Evolutionary conservation across 371 early-diverging fungal species (phyloP).

Genomic region (Mucor circinelloides): DNA sequence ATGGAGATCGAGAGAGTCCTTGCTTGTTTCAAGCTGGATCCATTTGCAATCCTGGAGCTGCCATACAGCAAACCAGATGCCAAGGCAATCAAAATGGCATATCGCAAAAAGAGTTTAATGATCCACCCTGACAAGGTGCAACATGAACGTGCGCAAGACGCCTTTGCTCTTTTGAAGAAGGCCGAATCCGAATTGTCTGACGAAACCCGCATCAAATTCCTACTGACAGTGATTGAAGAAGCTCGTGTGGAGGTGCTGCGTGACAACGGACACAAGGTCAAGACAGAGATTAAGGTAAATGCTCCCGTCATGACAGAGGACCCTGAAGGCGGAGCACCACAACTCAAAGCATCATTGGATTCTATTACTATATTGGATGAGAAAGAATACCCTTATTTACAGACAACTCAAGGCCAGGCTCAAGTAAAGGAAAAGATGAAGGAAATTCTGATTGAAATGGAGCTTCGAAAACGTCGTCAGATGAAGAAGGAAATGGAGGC

Average conservation of each 20-base stretch:
- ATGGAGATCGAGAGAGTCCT: constrained; percentile 86
- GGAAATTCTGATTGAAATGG: constrained; percentile 67
- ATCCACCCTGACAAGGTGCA: constrained; percentile 90
- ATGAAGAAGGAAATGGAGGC: constrained; percentile 74
- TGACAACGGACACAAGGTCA: constrained; percentile 46
- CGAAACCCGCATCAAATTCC: constrained; percentile 57
- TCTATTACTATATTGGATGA: constrained; percentile 34
- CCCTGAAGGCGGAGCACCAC: constrained; percentile 13
- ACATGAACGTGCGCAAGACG: constrained; percentile 79
- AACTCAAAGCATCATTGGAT: constrained; percentile 28
- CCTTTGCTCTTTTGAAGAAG: constrained; percentile 84
- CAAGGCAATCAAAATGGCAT: constrained; percentile 71
- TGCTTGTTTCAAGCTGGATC: constrained; percentile 74
- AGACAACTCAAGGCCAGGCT: constrained; percentile 35
- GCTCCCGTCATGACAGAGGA: constrained; percentile 24
- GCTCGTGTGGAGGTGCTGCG: constrained; percentile 67
- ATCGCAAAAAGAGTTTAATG: constrained; percentile 85
- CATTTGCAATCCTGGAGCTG: constrained; percentile 82
- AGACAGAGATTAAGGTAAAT: constrained; percentile 35
- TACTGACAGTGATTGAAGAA: constrained; percentile 68
- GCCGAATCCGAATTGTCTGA: constrained; percentile 81
- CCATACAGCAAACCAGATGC: constrained; percentile 56
- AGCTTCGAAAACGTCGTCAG: constrained; percentile 62
- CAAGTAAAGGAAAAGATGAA: constrained; percentile 60
- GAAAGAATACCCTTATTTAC: constrained; percentile 43